Base-by-base conservation (phyloP, 306 rosid genomes). In the Medicago ruthenica region DNA sequence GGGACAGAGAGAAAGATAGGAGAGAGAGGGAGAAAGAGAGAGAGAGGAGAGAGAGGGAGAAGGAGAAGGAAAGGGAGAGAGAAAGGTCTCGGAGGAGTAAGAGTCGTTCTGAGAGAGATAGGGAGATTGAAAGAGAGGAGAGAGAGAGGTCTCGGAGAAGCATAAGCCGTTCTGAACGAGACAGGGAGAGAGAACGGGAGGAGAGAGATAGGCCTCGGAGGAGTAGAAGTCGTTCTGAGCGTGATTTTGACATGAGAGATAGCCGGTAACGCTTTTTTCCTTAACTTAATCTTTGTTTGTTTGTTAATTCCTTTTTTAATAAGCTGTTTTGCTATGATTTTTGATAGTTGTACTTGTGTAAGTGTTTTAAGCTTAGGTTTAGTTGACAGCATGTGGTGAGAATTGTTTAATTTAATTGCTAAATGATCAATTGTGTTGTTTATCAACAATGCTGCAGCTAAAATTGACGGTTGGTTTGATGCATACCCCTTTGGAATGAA, bases 231-330 rank as follows among this genome's bases (percentile, higher is more conserved):
- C 70, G 70, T 9, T 64, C 70, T 9, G 70, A 37, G 76, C 81
- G 79, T 6, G 92, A 92, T 62, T 65, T 91, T 24, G 96, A 91
- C 50, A 18, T 76, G 24, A 88, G 91, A 85, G 98, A 91, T 18
- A 79, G 76, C 93, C 76, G 95, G 98, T 91, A 86, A 66, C 39
- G 10, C n/a, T 10, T 55, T 47, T 67, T 34, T 8, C 62, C 31
- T 63, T 57, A 22, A 39, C 41, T 39, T 31, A 45, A 17, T 34
- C 2, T 76, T 59, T 14, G 27, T 0, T 47, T 60, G 14, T 61
- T 36, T 74, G 55, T 31, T 37, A 44, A 11, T 64, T 74, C 8
- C 0, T 21, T 16, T 11, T 20, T 21, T 11, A 2, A 1, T 59
- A 2, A 12, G 4, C 8, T 24, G 50, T 59, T 59, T 41, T 40